Evolutionary conservation across 1,139 yeast genomes (phyloP).

Genomic region (Scheffersomyces illinoinensis): DNA sequence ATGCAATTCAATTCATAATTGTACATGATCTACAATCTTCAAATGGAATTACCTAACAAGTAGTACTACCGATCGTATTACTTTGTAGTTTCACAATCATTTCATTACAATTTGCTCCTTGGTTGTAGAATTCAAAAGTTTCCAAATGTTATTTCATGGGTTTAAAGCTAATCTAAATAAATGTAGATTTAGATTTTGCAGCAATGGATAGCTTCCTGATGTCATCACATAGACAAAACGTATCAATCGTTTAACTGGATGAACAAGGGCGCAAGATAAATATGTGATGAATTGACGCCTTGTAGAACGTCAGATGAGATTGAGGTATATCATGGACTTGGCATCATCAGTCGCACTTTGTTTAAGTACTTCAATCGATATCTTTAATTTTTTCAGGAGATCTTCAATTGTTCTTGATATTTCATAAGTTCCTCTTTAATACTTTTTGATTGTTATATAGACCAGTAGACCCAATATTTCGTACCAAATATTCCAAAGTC

Average conservation of each 20-base stretch:
- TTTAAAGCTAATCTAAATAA: background rate
- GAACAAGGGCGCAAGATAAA: background rate
- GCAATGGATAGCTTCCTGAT: background rate
- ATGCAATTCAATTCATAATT: no score
- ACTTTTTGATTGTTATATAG: no score
- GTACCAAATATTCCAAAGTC: background rate
- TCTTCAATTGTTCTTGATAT: background rate
- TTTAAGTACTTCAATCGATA: background rate
- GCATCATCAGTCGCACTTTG: background rate
- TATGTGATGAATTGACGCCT: background rate
- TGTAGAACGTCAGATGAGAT: background rate
- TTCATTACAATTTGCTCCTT: background rate
- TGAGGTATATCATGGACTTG: background rate
- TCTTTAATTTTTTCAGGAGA: background rate
- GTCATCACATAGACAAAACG: no score
- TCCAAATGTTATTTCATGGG: background rate
- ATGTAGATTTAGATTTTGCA: background rate
- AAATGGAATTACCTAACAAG: background rate
- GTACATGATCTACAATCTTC: background rate
- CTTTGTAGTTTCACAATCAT: background rate
- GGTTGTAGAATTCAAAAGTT: background rate
- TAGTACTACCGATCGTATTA: background rate
- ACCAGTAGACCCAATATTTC: slow-evolving; percentile 4
- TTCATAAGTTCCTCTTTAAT: background rate
- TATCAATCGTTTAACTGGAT: background rate